A percentile compares a stretch with the other conserved stretches of the same genome.
These are phyloP conservation scores for Wickerhamiella occidentalis DNA, from an alignment of 805 yeast genomes.

Conservation along the genomic window DNA sequence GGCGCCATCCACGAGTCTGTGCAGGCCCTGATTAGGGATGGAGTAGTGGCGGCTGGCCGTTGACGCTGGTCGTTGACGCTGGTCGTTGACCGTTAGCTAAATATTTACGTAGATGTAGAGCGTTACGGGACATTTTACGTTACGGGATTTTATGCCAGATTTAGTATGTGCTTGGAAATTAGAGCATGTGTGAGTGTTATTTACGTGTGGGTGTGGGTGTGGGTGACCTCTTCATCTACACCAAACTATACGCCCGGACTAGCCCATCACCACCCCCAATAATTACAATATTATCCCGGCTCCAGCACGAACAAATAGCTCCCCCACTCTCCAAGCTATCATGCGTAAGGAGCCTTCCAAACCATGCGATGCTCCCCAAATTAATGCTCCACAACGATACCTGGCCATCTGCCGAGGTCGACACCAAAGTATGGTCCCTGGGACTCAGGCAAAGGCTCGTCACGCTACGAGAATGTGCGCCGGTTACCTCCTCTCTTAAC, in stretches of 20 bases:
- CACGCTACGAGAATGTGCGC: conserved; percentile 20
- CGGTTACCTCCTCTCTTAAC: conserved; percentile 17
- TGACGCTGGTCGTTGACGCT: too few species aligned
- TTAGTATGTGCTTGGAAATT: too few species aligned
- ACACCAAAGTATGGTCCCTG: conserved; percentile 10
- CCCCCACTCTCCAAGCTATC: conserved; percentile 20
- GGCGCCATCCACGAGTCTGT: too few species aligned
- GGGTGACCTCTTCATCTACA: too few species aligned
- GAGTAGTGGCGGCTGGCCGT: too few species aligned
- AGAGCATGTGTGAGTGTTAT: too few species aligned
- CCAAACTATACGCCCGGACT: conserved; percentile 18
- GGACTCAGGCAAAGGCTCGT: conserved; percentile 11
- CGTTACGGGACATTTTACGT: too few species aligned
- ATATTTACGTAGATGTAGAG: too few species aligned
- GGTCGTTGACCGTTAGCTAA: too few species aligned
- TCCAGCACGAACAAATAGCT: conserved; percentile 15
- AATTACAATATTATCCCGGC: conserved; percentile 3
- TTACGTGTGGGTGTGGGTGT: too few species aligned
- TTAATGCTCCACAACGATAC: conserved; percentile 22
- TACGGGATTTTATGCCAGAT: too few species aligned
- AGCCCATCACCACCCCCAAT: conserved; percentile 22
- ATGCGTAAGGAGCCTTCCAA: conserved; percentile 20
- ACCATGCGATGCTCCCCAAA: conserved; percentile 18
- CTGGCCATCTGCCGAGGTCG: conserved; percentile 23
- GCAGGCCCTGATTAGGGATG: too few species aligned